Evolutionary conservation across 2,329 filamentous ascomycete genomes (phyloP), one percentile per base, ranked within the genome.

Genomic region (Botrytis byssoidea): DNA sequence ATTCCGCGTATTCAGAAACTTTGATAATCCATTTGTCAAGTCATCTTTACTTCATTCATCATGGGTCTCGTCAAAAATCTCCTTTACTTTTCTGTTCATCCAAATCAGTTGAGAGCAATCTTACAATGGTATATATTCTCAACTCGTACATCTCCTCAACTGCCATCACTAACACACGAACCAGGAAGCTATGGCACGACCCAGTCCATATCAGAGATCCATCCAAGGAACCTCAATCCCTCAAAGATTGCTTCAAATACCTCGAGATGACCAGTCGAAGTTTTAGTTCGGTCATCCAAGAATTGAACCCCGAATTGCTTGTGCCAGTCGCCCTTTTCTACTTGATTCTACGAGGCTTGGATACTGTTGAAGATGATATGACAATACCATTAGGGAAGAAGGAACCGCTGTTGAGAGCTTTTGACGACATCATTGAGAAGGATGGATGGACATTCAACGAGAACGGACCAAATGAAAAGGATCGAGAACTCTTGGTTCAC

Each of bases 291-390:
- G 96, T 99, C 81, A 99, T 99, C 77, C 90, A 97, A 84, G 96
- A 99, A 84, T 88, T 99, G 61, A 95, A 98, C 81, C 94, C 94
- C 1, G 95, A 99, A 84, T 90, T 99, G 46, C 89, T 98, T 51
- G 89, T 98, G 59, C 94, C 96, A 37, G 88, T 98, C 64, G 90
- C 91, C 73, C 86, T 98, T 16, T 99, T 99, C 87, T 99, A 99
- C 85, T 89, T 99, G 42, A 89, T 94, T 71, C 88, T 99, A 72
- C 93, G 96, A 75, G 96, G 93, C 65, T 88, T 99, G 69, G 96
- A 99, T 83, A 99, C 96, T n/a, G 93, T 99, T 75, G 96, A 99
- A 84, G 96, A 99, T 86, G 96, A 99, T 83, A 98, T 98, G 90
- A 97, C 94, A 8, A 91, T 99, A 75, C 86, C 92, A 4, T 85